Evolutionary conservation across 1,284 basidiomycete genomes (phyloP).

Genomic region (Schizophyllum amplum): DNA sequence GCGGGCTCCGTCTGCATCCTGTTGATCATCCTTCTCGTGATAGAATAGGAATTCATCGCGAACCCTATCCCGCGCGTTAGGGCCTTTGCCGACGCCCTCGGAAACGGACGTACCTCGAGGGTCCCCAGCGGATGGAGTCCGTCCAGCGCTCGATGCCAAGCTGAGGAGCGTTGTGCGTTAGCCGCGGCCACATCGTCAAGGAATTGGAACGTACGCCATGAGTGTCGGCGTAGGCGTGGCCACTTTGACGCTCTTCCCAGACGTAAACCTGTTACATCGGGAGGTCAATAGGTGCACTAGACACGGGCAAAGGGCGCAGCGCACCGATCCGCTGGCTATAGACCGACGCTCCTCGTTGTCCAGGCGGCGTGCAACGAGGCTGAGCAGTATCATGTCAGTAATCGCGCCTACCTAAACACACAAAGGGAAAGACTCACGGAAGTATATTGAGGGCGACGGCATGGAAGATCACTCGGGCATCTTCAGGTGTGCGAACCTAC

Average conservation of each 20-base stretch:
- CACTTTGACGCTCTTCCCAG: conserved; percentile 62
- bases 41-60: conserved; percentile 69
- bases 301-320: not conserved
- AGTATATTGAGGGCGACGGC: conserved; percentile 54
- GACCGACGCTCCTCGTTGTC: conserved; percentile 64
- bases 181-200: conserved; percentile 1
- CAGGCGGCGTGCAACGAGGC: conserved; percentile 62
- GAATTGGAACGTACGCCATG: conserved; percentile 42
- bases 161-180: conserved; percentile 25
- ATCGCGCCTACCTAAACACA: no score
- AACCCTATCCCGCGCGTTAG: not conserved
- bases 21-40: conserved; percentile 49
- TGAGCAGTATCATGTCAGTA: not conserved
- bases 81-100: not conserved
- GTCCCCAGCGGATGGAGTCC: conserved; percentile 74
- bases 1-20: conserved; percentile 34
- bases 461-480: conserved; percentile 72
- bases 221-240: conserved; percentile 52
- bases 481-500: conserved; percentile 40
- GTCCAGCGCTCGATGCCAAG: conserved; percentile 76
- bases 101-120: conserved; percentile 16
- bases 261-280: conserved; percentile 50
- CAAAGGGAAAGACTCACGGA: conserved; percentile 28
- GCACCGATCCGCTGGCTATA: conserved; percentile 46
- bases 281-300: not conserved